Conservation (phyloP, 2,329 filamentous ascomycete species). For the Xylariaceae sp. region DNA sequence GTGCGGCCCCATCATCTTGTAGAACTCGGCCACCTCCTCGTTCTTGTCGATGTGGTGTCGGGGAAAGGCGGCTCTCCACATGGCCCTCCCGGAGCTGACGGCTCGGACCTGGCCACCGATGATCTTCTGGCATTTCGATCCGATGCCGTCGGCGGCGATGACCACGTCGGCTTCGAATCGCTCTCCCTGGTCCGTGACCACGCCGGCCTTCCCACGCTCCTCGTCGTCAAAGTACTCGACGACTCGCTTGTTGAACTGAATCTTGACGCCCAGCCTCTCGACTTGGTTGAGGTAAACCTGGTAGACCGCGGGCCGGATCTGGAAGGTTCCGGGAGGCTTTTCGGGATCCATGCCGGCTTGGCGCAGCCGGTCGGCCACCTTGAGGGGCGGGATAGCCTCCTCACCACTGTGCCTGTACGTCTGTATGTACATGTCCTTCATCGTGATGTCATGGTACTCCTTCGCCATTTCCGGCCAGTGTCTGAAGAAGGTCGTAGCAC, state of each 20-base stretch:
- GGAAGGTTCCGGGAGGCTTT: constrained; percentile 45
- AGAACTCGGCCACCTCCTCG: constrained; percentile 29
- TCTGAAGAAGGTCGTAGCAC: constrained; percentile 46
- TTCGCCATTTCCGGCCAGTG: constrained; percentile 45
- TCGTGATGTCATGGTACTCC: constrained; percentile 43
- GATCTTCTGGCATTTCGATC: constrained; percentile 36
- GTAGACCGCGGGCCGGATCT: constrained; percentile 49
- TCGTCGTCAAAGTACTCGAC: constrained; percentile 43
- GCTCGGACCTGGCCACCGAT: constrained; percentile 34
- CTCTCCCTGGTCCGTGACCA: constrained; percentile 42
- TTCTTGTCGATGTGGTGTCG: constrained; percentile 33
- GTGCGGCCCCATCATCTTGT: constrained; percentile 33
- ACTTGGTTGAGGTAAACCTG: constrained; percentile 46
- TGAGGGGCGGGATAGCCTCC: constrained; percentile 37
- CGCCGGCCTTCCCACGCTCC: constrained; percentile 30
- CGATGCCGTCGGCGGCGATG: constrained; percentile 40
- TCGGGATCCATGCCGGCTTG: constrained; percentile 28
- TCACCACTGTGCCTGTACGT: constrained; percentile 47
- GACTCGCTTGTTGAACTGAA: constrained; percentile 39
- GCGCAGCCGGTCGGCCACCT: constrained; percentile 41
- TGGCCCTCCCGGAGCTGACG: constrained; percentile 34
- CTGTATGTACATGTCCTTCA: constrained; percentile 47
- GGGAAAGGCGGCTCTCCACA: constrained; percentile 36
- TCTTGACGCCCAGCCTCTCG: constrained; percentile 37
- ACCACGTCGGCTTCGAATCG: constrained; percentile 40